These are phyloP conservation scores for Paraphysoderma sedebokerense DNA, from an alignment of 371 early-diverging fungal species.

Conservation along the genomic window DNA sequence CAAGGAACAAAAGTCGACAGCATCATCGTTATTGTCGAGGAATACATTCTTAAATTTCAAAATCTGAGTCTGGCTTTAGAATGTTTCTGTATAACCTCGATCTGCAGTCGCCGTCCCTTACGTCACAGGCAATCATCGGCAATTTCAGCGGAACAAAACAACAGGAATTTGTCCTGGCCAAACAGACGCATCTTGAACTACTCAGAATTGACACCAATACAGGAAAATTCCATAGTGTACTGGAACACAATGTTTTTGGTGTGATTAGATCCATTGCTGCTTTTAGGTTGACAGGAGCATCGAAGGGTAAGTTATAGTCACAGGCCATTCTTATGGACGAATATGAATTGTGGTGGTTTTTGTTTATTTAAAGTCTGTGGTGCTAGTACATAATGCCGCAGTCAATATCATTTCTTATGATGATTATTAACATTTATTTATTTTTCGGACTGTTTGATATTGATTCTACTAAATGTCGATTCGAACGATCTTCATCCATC, in stretches of 20 bases:
- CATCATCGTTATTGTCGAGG: too few species aligned
- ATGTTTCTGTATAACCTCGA: conserved; percentile 89
- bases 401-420: too few species aligned
- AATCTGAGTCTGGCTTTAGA: too few species aligned
- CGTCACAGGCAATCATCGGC: conserved; percentile 65
- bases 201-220: conserved; percentile 25
- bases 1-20: too few species aligned
- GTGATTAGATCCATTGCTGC: conserved; percentile 56
- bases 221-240: conserved; percentile 39
- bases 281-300: conserved; percentile 24
- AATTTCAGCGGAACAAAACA: conserved; percentile 81
- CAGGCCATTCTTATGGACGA: conserved; percentile 21
- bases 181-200: conserved; percentile 57
- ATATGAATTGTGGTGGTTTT: not conserved
- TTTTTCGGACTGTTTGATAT: too few species aligned
- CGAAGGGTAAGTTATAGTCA: conserved; percentile 17
- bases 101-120: conserved; percentile 60
- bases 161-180: conserved; percentile 80
- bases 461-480: too few species aligned
- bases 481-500: too few species aligned
- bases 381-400: too few species aligned
- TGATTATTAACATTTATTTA: too few species aligned
- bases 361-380: too few species aligned
- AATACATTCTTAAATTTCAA: too few species aligned
- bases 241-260: conserved; percentile 55